Evolutionary conservation across 768 basidiomycete genomes (phyloP).

Genomic region (Atractiella rhizophila): DNA sequence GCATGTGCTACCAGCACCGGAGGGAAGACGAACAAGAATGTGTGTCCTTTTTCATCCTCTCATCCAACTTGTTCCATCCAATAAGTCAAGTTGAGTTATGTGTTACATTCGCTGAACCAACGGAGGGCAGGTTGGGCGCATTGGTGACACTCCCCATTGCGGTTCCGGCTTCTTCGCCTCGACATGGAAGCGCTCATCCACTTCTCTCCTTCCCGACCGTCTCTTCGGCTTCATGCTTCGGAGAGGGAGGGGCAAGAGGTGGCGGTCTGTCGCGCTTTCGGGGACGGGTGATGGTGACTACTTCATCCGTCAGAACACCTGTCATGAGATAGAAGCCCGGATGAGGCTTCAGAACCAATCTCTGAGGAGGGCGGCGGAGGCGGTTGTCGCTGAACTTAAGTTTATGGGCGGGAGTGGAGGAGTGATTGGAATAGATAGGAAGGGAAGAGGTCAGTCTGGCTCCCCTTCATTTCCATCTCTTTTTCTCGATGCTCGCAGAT

Average conservation of each 20-base stretch:
- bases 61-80: neutral
- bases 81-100: neutral
- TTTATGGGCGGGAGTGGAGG: conserved; percentile 43
- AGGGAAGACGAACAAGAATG: conserved; percentile 62
- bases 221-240: neutral
- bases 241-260: conserved; percentile 18
- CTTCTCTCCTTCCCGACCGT: neutral
- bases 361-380: conserved; percentile 31
- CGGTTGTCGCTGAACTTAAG: conserved; percentile 35
- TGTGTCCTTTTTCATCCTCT: too few species aligned
- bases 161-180: conserved; percentile 65
- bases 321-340: conserved; percentile 39
- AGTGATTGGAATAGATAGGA: conserved; percentile 42
- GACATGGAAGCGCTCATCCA: conserved; percentile 31
- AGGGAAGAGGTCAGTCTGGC: too few species aligned
- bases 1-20: conserved; percentile 52
- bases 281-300: conserved; percentile 70
- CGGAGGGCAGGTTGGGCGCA: too few species aligned
- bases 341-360: conserved; percentile 38
- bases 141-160: conserved; percentile 47
- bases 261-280: conserved; percentile 26
- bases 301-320: conserved; percentile 46
- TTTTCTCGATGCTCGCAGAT: too few species aligned
- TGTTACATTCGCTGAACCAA: too few species aligned
- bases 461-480: too few species aligned